Base-by-base conservation (phyloP, 495 filamentous ascomycete genomes). In the Neurospora sp. region DNA sequence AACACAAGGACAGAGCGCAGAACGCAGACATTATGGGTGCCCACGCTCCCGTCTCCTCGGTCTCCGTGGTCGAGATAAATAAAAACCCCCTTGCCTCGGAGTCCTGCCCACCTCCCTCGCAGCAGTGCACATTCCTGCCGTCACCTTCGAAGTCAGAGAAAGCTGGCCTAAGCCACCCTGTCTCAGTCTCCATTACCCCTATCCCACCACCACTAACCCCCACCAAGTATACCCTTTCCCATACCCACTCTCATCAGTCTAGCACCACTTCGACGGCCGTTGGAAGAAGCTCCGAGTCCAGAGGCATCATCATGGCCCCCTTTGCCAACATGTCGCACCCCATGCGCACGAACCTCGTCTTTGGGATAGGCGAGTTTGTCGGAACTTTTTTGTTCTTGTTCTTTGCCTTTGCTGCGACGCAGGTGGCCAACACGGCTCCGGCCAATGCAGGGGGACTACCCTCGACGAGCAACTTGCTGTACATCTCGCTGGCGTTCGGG, bases 331-430 rank as follows among this genome's bases (percentile, higher is more conserved):
- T 66, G 54, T 66, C 54, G 54, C 54, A 66, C 27, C 7, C 72
- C 4, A n/a, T 40, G 14, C 78, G 74, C 73, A 83, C 85, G 77
- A 81, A 93, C 73, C 62, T 91, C 71, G 84, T 93, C 46, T 91
- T 90, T 41, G 84, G 86, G 14, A 60, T 90, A 27, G 90, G 91
- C 71, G 92, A 94, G 82, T 93, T 93, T 75, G 86, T 91, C 8
- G 93, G 93, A 37, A 97, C 93, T 0, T 94, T 93, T 75, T 77
- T 95, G 75, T 97, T 95, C 83, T 85, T 96, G 5, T 91, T 95
- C 82, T 92, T 95, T 75, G 90, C 92, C 41, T 95, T 96, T 78
- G 88, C 89, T 8, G 93, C 88, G 27, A 91, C 93, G 5, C 91
- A 96, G 77, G 89, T 93, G 38, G 89, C 91, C 70, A 92, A 91